phyloP scores from a whole-genome alignment of 805 yeast genomes.

The Yamadazyma olivae region DNA sequence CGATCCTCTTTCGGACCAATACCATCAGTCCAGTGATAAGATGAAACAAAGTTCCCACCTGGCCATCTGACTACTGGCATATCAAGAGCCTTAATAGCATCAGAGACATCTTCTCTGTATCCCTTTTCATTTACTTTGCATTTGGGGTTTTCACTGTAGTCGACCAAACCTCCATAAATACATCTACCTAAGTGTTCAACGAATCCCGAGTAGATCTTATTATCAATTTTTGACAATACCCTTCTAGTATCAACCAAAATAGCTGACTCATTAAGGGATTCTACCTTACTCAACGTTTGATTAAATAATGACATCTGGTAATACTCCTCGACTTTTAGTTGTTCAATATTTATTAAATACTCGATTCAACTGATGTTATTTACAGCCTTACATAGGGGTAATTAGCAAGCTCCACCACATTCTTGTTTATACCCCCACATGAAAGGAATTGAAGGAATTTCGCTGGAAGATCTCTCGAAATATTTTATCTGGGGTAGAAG shows the following conservation, averaged over 20 bases:
- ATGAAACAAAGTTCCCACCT: conserved; percentile 32
- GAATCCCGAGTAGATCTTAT: conserved; percentile 29
- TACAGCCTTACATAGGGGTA: too few relatives aligned
- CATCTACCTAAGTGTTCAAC: conserved; percentile 35
- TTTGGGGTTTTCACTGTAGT: conserved; percentile 16
- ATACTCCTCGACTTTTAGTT: too few relatives aligned
- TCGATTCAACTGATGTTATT: too few relatives aligned
- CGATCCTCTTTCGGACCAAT: conserved; percentile 27
- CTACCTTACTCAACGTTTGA: conserved; percentile 15
- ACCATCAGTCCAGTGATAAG: conserved; percentile 33
- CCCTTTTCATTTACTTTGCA: conserved; percentile 20
- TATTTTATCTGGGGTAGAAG: too few relatives aligned
- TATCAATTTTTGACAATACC: conserved; percentile 20
- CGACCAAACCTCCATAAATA: conserved; percentile 35
- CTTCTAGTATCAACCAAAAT: conserved; percentile 27
- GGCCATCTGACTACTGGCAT: conserved; percentile 35
- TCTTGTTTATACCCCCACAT: too few relatives aligned
- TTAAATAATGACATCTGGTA: conserved; percentile 14
- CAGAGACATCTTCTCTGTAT: conserved; percentile 23
- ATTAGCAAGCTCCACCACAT: too few relatives aligned
- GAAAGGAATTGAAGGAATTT: too few relatives aligned
- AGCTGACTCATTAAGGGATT: conserved; percentile 10
- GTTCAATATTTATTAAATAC: too few relatives aligned
- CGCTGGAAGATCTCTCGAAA: too few relatives aligned
- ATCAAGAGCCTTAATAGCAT: conserved; percentile 25